phyloP scores from a whole-genome alignment of 805 yeast species.

The Tetrapisispora phaffii region DNA sequence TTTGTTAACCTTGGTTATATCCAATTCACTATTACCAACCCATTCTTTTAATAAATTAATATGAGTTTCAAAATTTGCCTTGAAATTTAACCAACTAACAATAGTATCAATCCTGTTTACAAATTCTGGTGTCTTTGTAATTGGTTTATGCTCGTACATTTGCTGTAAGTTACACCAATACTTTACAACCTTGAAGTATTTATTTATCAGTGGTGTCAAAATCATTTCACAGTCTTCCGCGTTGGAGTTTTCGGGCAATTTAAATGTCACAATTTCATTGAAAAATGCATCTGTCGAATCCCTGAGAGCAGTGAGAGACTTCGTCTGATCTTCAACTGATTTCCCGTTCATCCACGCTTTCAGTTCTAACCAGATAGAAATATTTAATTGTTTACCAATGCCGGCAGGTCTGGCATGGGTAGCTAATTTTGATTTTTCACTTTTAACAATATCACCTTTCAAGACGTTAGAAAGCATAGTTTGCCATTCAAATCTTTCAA shows the following conservation, averaged over 20 bases:
- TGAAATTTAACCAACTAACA: conserved; percentile 73
- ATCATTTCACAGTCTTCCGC: conserved; percentile 36
- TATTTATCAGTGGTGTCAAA: conserved; percentile 47
- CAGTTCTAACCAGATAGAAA: conserved; percentile 75
- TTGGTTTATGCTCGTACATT: conserved; percentile 71
- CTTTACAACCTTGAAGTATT: conserved; percentile 57
- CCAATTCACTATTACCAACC: conserved; percentile 78
- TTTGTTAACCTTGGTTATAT: conserved; percentile 39
- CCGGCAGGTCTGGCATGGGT: conserved; percentile 31
- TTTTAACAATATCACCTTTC: conserved; percentile 88
- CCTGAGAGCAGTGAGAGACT: conserved; percentile 58
- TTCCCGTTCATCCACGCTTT: conserved; percentile 75
- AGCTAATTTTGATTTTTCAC: conserved; percentile 74
- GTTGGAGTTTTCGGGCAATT: conserved; percentile 37
- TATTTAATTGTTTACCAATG: conserved; percentile 20
- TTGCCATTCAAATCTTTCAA: conserved; percentile 92
- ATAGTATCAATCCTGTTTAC: conserved; percentile 60
- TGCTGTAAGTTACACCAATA: conserved; percentile 73
- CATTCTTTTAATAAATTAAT: conserved; percentile 53
- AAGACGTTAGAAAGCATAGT: conserved; percentile 81
- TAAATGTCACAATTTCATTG: conserved; percentile 58
- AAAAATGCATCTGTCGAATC: conserved; percentile 64
- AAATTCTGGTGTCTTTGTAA: conserved; percentile 55
- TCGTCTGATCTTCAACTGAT: conserved; percentile 66
- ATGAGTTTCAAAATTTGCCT: conserved; percentile 57